Evolutionary conservation across 1,139 yeast genomes (phyloP), one percentile per base, ranked within the genome.

Genomic region (Candida neerlandica): DNA sequence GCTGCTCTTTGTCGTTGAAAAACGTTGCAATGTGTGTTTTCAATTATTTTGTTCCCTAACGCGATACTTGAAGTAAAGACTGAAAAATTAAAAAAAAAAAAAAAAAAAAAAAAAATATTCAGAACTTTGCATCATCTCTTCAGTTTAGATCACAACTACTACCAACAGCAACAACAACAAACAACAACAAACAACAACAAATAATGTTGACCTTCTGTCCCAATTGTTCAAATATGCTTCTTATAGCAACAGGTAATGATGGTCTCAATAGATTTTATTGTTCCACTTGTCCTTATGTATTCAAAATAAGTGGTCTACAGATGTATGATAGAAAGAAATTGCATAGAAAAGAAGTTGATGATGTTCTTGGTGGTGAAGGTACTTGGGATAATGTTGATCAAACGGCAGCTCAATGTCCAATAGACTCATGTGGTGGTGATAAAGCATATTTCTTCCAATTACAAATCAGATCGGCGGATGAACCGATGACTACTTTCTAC

Each of bases 371-470:
- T 52, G 97, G 97, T 39, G 95, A 86, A 57, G 98, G 97, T 26
- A 96, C 98, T 2, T 94, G 99, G 99, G 99, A 94, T 66, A 92
- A 94, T 64, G 99, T 95, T 29, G 99, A 95, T 64, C 94, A 87
- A 62, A 87, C 94, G 0, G 75, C 82, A 1, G 87, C 94, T 0
- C 96, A 94, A 65, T 94, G 99, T 74, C 97, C 97, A 3, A 77
- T 82, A 41, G 96, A 89, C 55, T 69, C 78, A 1, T 94, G 99
- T 74, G 96, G 91, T 43, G 86, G 88, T 55, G 89, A 84, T 58
- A 89, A 90, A 67, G 99, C 99, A 0, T 94, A 95, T 69, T 94
- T 90, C 76, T 95, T 92, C 78, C 99, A 94, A 71, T 76, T 94
- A 53, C 99, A 94, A 69, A 94, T 94, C 63, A 80, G 99, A 69